Percentiles rank a stretch among this genome's conserved stretches.
Conservation (phyloP, 2,329 filamentous ascomycete species). For the Fusarium penzigii region DNA sequence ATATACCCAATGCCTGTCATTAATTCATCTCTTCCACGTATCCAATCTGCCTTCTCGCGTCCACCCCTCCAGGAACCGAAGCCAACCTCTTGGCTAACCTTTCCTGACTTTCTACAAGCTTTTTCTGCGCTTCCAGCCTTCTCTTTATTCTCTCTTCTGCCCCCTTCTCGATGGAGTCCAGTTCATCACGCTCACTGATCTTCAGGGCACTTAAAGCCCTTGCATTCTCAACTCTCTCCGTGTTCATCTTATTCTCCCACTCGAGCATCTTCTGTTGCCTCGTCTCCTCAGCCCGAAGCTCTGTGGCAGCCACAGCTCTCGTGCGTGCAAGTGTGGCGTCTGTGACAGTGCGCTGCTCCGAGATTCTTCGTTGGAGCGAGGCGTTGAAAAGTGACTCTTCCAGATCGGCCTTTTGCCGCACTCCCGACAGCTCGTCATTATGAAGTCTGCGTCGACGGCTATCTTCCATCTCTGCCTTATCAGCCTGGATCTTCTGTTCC, state of each 20-base stretch:
- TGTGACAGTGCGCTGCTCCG: conserved; percentile 50
- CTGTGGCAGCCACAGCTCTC: conserved; percentile 47
- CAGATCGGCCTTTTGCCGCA: conserved; percentile 46
- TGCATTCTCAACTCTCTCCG: conserved; percentile 49
- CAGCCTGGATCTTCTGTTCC: conserved; percentile 51
- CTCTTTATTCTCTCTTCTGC: conserved; percentile 47
- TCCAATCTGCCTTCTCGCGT: conserved; percentile 53
- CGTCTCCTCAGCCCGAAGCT: conserved; percentile 46
- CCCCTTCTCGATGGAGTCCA: conserved; percentile 49
- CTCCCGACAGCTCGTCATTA: conserved; percentile 44
- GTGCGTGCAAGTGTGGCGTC: conserved; percentile 47
- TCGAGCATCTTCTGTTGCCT: conserved; percentile 47
- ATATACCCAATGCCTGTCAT: conserved; percentile 3
- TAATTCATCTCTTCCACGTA: conserved; percentile 55
- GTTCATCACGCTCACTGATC: conserved; percentile 51
- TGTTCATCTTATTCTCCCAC: conserved; percentile 50
- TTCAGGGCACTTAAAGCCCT: conserved; percentile 50
- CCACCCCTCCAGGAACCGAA: conserved; percentile 31
- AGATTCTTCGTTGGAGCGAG: conserved; percentile 37
- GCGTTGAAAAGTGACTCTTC: conserved; percentile 44
- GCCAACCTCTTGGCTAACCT: conserved; percentile 46
- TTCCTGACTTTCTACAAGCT: conserved; percentile 51
- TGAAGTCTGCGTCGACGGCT: conserved; percentile 48
- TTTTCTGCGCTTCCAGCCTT: conserved; percentile 52
- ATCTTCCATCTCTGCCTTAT: conserved; percentile 54